Conservation (phyloP, 441 rosid genomes). For the Gossypium laxum region DNA sequence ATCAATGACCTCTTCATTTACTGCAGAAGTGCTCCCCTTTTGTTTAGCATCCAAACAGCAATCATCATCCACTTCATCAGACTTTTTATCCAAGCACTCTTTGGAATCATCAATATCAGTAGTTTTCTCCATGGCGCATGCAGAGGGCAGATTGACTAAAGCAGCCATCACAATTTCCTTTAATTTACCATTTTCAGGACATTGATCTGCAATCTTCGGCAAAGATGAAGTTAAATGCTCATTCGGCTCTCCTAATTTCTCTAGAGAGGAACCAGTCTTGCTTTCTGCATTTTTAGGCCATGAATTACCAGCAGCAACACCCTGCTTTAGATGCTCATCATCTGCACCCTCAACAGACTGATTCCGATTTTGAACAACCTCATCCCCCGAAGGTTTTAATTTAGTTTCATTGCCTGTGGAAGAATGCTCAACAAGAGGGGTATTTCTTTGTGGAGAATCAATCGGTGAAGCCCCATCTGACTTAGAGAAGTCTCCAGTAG, state of each 20-base stretch:
- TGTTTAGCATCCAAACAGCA: conserved; percentile 18
- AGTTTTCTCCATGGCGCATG: conserved; percentile 19
- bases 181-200: conserved; percentile 30
- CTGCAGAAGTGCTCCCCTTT: conserved; percentile 15
- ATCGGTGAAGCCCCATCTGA: conserved; percentile 47
- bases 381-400: conserved; percentile 25
- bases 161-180: conserved; percentile 21
- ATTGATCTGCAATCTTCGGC: conserved; percentile 34
- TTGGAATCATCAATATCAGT: conserved; percentile 20
- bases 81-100: conserved; percentile 23
- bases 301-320: conserved; percentile 15
- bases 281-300: conserved; percentile 22
- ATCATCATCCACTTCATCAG: conserved; percentile 21
- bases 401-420: conserved; percentile 34
- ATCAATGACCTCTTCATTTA: conserved; percentile 23
- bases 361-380: conserved; percentile 21
- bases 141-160: conserved; percentile 15
- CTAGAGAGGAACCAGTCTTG: conserved; percentile 20
- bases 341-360: conserved; percentile 25
- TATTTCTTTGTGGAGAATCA: conserved; percentile 39
- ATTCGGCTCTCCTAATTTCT: conserved; percentile 24
- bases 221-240: conserved; percentile 29
- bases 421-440: conserved; percentile 26
- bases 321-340: conserved; percentile 31
- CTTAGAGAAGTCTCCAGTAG: conserved; percentile 80